Base-by-base conservation (phyloP, 148 eudicot species). In the Chenopodium berlandieri region DNA sequence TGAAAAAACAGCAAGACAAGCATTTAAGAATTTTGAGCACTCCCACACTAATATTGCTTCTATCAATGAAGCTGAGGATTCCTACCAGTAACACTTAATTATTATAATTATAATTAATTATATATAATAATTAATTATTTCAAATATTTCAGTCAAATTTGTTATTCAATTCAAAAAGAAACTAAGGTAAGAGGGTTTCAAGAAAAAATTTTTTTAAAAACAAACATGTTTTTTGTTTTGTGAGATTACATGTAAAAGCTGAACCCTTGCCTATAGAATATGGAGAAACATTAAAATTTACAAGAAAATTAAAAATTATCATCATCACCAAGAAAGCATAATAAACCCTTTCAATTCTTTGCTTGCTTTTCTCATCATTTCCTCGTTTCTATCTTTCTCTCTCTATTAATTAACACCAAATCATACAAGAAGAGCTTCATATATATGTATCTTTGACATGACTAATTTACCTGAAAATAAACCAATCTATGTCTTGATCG, bases 11-110 rank as follows among this genome's bases (percentile, higher is more conserved):
- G 62, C 44, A 50, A 81, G 65, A 81, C 83, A 75, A 31, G 66
- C 79, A 81, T 75, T 81, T 54, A 74, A 81, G 71, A 67, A 48
- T 75, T 71, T 81, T 81, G 74, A 81, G 79, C 79, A 81, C 79
- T 81, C 60, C 79, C 83, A 81, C 74, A 52, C 74, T 47, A 30
- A 81, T 81, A 31, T 72, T 79, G 81, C 63, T 69, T 46, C 48
- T 31, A 76, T 62, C 78, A 19, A 76, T 79, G 56, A 30, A 40
- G 44, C 44, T 40, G 5, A 78, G 20, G 34, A 78, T 30, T 78
- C 63, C 44, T 44, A 72, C 75, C 74, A 71, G 14, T 72, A 72
- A 40, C 37, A 32, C n/a, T 20, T 72, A 22, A 72, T 72, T 46
- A 72, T 9, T 40, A 5, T 40, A 40, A 72, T 9, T 40, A 5